Evolutionary conservation across 495 filamentous ascomycete genomes (phyloP).

Genomic region (Daldinia concentrica): DNA sequence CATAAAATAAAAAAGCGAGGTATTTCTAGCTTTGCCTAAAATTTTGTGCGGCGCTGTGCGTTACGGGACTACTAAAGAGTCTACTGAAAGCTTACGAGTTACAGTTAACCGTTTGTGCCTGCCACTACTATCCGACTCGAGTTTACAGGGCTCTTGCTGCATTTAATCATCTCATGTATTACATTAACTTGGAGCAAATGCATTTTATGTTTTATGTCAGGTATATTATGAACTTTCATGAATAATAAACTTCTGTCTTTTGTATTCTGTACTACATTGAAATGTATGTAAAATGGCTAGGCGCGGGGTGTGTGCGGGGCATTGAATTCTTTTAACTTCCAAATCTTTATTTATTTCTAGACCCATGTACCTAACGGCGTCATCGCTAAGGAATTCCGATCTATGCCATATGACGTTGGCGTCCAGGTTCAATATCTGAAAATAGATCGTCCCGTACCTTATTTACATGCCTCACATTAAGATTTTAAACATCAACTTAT

Average conservation of each 20-base stretch:
- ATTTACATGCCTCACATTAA: not conserved
- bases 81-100: constrained; percentile 17
- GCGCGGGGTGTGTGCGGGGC: constrained; percentile 33
- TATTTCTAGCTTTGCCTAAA: constrained; percentile 37
- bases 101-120: constrained; percentile 5
- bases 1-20: constrained; percentile 29
- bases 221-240: not conserved
- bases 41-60: constrained; percentile 30
- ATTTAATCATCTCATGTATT: not conserved
- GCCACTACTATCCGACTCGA: constrained; percentile 10
- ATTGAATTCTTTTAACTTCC: constrained; percentile 11
- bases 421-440: constrained; percentile 6
- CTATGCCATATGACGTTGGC: constrained; percentile 14
- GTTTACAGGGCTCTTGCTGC: constrained; percentile 16
- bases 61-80: constrained; percentile 22
- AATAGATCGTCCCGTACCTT: constrained; percentile 11
- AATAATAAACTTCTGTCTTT: not conserved
- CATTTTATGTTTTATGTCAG: not conserved
- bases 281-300: not conserved
- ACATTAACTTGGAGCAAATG: not conserved
- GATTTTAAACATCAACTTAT: not conserved
- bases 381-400: constrained; percentile 10
- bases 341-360: not conserved
- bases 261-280: not conserved
- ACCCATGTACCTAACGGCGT: constrained; percentile 7